Evolutionary conservation across 2,329 filamentous ascomycete species (phyloP).

Genomic region (Alternaria triticimaculans): DNA sequence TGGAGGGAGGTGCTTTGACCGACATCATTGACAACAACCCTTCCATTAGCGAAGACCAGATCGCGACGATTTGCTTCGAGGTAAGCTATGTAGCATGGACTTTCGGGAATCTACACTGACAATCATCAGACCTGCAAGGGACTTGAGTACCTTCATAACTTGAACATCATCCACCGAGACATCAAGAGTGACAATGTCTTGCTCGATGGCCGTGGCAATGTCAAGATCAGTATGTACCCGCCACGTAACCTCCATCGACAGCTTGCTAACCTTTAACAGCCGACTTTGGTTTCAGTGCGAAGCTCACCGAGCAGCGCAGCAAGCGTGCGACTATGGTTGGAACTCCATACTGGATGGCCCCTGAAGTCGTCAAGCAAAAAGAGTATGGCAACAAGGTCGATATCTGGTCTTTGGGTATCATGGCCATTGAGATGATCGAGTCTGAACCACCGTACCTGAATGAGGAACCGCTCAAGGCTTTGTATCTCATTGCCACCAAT

Average conservation of each 20-base stretch:
- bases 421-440: conserved; percentile 99
- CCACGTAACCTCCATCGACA: not conserved
- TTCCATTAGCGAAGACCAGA: conserved; percentile 93
- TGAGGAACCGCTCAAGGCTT: conserved; percentile 94
- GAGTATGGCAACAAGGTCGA: conserved; percentile 98
- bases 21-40: conserved; percentile 99
- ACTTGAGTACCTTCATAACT: conserved; percentile 89
- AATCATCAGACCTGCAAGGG: conserved; percentile 83
- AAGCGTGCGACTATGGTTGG: conserved; percentile 99
- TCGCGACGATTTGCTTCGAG: conserved; percentile 95
- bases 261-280: conserved; percentile 60
- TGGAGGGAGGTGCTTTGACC: conserved; percentile 97
- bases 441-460: conserved; percentile 97
- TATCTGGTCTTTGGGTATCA: conserved; percentile 98
- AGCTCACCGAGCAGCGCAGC: conserved; percentile 93
- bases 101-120: conserved; percentile 35
- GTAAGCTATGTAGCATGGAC: conserved; percentile 59
- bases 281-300: conserved; percentile 99
- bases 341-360: conserved; percentile 99
- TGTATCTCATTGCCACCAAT: conserved; percentile 97
- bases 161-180: conserved; percentile 98
- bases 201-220: conserved; percentile 89
- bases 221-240: conserved; percentile 85
- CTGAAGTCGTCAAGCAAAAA: conserved; percentile 98
- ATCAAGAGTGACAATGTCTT: conserved; percentile 99